A percentile compares a stretch with the other conserved stretches of the same genome.
phyloP scores from a whole-genome alignment of 805 yeast genomes.

The Yamadazyma laniorum region DNA sequence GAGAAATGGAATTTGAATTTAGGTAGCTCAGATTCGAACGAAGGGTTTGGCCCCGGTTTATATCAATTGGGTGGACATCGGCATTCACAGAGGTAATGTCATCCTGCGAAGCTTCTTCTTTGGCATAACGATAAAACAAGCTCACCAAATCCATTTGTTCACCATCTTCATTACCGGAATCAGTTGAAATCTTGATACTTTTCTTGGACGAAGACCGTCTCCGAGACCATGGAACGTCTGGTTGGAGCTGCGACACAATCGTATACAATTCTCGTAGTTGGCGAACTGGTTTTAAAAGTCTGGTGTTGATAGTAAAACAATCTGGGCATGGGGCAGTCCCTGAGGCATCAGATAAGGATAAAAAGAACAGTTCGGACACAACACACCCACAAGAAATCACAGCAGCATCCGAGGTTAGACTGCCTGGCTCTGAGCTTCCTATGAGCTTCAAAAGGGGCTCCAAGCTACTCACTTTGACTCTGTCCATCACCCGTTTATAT shows the following conservation, averaged over 20 bases:
- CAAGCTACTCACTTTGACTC: conserved; percentile 16
- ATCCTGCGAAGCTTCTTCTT: conserved; percentile 25
- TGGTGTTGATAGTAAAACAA: conserved; percentile 18
- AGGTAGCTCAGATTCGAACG: not conserved
- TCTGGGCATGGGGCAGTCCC: conserved; percentile 22
- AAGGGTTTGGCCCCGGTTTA: conserved; percentile 1
- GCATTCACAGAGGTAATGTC: not conserved
- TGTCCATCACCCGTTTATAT: conserved; percentile 10
- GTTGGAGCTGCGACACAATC: conserved; percentile 16
- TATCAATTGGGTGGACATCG: conserved; percentile 8
- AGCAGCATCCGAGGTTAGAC: conserved; percentile 29
- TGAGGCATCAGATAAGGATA: conserved; percentile 6
- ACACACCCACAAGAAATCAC: conserved; percentile 44
- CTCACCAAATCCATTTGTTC: conserved; percentile 33
- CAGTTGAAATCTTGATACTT: conserved; percentile 13
- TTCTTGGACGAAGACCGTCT: conserved; percentile 24
- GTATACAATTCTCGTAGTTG: conserved; percentile 35
- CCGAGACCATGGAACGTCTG: conserved; percentile 5
- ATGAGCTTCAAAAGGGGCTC: conserved; percentile 16
- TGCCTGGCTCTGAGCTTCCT: conserved; percentile 7
- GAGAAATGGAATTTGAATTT: conserved; percentile 16
- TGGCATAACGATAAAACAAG: conserved; percentile 40
- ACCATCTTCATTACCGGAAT: not conserved
- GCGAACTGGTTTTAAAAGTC: conserved; percentile 24
- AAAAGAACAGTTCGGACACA: conserved; percentile 32